Percentiles rank a stretch among this genome's conserved stretches.
These are phyloP conservation scores for Coniochaeta sp. DNA, from an alignment of 2,329 filamentous ascomycete species.

Conservation along the genomic window DNA sequence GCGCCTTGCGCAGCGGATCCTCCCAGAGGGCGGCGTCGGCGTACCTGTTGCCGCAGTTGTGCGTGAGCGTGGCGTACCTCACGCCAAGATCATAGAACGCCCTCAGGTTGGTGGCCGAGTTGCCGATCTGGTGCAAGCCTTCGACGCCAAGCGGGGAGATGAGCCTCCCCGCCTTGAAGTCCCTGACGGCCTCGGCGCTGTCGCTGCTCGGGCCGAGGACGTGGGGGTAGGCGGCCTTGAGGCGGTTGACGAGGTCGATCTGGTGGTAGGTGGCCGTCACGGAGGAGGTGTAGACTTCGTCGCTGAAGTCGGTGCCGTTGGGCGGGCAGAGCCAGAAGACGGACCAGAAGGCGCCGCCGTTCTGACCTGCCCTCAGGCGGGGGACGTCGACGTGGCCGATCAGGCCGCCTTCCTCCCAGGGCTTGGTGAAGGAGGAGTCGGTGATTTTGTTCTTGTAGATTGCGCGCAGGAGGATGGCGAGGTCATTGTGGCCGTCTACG, in stretches of 20 bases:
- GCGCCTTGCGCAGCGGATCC: constrained; percentile 37
- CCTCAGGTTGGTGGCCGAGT: constrained; percentile 68
- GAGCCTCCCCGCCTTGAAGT: constrained; percentile 54
- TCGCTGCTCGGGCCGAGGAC: constrained; percentile 56
- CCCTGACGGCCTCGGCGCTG: constrained; percentile 38
- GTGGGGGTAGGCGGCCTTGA: constrained; percentile 55
- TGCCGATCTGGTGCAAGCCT: constrained; percentile 89
- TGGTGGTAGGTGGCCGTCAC: constrained; percentile 54
- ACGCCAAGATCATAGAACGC: constrained; percentile 72
- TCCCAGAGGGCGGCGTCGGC: constrained; percentile 73
- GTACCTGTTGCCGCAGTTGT: constrained; percentile 88
- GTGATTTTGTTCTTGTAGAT: constrained; percentile 73
- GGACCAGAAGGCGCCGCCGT: constrained; percentile 90
- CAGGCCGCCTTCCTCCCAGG: constrained; percentile 65
- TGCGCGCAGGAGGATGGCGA: constrained; percentile 64
- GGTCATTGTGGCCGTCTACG: constrained; percentile 82
- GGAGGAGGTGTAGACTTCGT: constrained; percentile 39
- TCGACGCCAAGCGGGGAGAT: constrained; percentile 78
- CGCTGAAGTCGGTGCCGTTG: constrained; percentile 65
- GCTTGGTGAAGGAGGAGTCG: constrained; percentile 59
- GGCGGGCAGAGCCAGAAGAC: constrained; percentile 72
- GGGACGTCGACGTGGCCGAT: constrained; percentile 70
- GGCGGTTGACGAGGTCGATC: constrained; percentile 63
- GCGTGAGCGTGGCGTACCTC: constrained; percentile 81
- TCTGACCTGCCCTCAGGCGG: constrained; percentile 60